A percentile compares a stretch with the other conserved stretches of the same genome.
phyloP scores from a whole-genome alignment of 108 stramenopile species.

The Pelagomonas calceolata region DNA sequence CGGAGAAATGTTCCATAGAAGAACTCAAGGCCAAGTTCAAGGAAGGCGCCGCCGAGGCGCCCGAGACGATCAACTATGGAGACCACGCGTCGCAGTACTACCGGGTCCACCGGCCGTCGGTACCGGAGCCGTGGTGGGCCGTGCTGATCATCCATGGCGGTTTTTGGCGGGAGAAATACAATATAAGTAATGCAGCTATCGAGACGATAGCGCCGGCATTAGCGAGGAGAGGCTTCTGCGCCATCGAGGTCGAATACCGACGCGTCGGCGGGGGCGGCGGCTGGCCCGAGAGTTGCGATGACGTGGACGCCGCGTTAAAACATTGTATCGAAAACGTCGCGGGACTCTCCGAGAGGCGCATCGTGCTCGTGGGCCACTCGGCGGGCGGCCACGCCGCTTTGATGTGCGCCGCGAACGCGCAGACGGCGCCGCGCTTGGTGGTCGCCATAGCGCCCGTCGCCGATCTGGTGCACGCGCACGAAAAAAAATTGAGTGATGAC shows the following conservation, averaged over 20 bases:
- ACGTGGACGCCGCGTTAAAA: not conserved
- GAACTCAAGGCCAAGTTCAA: too few relatives aligned
- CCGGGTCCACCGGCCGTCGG: too few relatives aligned
- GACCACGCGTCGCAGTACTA: too few relatives aligned
- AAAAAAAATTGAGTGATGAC: constrained; percentile 1
- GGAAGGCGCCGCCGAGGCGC: too few relatives aligned
- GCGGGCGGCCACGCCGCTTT: constrained; percentile 2
- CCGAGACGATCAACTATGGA: too few relatives aligned
- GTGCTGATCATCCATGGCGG: constrained; percentile 4
- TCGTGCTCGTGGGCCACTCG: constrained; percentile 10
- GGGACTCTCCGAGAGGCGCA: not conserved
- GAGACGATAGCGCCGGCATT: not conserved
- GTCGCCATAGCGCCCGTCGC: constrained; percentile 12
- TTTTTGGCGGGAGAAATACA: constrained; percentile 7
- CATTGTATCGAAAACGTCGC: too few relatives aligned
- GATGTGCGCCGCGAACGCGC: not conserved
- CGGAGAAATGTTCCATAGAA: too few relatives aligned
- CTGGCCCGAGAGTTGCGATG: constrained; percentile 2
- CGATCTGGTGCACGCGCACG: not conserved
- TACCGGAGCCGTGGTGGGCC: too few relatives aligned
- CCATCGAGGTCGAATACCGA: constrained; percentile 6
- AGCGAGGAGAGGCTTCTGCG: not conserved
- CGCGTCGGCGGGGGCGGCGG: constrained; percentile 5
- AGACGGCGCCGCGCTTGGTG: not conserved
- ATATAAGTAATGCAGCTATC: not conserved